A percentile compares a stretch with the other conserved stretches of the same genome.
phyloP scores from a whole-genome alignment of 2,329 filamentous ascomycete species.

The Fonsecaea monophora region DNA sequence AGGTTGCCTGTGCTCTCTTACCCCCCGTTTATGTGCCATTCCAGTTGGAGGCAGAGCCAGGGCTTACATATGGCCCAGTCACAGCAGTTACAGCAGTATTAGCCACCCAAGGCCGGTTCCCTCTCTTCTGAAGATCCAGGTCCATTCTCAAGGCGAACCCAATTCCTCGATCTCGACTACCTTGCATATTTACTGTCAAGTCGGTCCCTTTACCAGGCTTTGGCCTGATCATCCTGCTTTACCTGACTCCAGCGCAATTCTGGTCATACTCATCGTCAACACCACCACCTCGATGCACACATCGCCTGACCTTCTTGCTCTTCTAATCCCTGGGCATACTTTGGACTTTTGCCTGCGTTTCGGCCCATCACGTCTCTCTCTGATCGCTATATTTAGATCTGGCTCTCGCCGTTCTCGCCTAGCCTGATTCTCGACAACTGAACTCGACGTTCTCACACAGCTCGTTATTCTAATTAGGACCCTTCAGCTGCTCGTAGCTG shows the following conservation, averaged over 20 bases:
- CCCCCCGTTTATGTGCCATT: neutral
- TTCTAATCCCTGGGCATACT: constrained; percentile 19
- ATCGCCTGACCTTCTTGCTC: constrained; percentile 19
- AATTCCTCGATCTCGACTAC: constrained; percentile 8
- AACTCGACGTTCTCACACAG: constrained; percentile 8
- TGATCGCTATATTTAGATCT: constrained; percentile 34
- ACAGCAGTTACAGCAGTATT: neutral
- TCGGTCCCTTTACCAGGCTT: neutral
- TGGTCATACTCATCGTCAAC: neutral
- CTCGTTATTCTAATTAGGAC: constrained; percentile 4
- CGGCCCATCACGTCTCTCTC: constrained; percentile 10
- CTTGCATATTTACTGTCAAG: neutral
- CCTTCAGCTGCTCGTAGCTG: constrained; percentile 15
- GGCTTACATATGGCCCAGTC: neutral
- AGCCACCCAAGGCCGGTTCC: neutral
- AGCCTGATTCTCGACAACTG: constrained; percentile 11
- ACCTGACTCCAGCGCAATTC: neutral
- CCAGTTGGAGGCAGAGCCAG: constrained; percentile 3
- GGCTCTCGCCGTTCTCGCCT: constrained; percentile 21
- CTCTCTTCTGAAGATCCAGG: constrained; percentile 2
- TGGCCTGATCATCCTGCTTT: constrained; percentile 3
- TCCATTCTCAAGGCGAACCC: neutral
- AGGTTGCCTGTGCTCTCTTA: neutral
- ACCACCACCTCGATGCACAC: constrained; percentile 4
- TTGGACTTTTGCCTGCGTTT: constrained; percentile 19